Evolutionary conservation across 2,329 filamentous ascomycete genomes (phyloP), one percentile per base, ranked within the genome.

Genomic region (Trichoderma brevicompactum): DNA sequence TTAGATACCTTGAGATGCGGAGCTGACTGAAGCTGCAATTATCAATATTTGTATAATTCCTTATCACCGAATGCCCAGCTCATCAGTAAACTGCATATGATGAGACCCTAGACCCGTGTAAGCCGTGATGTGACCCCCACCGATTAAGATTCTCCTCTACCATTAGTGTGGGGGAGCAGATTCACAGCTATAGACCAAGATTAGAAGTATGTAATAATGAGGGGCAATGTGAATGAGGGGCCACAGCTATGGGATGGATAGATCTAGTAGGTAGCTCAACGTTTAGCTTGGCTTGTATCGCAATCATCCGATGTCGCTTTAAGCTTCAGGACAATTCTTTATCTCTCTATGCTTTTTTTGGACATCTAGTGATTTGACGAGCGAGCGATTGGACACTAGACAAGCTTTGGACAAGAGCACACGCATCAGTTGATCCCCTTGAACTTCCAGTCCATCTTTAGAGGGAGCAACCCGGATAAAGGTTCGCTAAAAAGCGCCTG

Each of bases 201-300:
- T 7, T 50, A 19, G 58, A 41, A 36, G 23, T 28, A 28, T 28
- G 23, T 28, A 28, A 28, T 28, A 61, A 61, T 62, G 59, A 62
- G 59, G 59, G 59, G 59, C 59, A 62, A 23, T n/a, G 17, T 62
- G 59, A 40, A 28, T 60, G 56, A 60, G 56, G 56, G 56, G 56
- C 56, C 13, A 15, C 48, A 36, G 34, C 43, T 40, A 40, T n/a
- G 34, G 8, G 53, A 34, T 15, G 19, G 23, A 23, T 17, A 38
- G 41, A 59, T 28, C 23, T 5, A 28, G 23, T 5, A 28, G 23
- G 23, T 28, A 28, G 23, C 23, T 28, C 23, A 28, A 28, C 23
- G 17, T 17, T 40, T 38, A 10, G 43, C 13, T 59, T 36, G 17
- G 9, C 32, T n/a, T n/a, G 12, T 13, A 48, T 32, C 56, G 38